phyloP scores from a whole-genome alignment of 768 basidiomycete genomes.

The Sistotremastrum niveocremeum region DNA sequence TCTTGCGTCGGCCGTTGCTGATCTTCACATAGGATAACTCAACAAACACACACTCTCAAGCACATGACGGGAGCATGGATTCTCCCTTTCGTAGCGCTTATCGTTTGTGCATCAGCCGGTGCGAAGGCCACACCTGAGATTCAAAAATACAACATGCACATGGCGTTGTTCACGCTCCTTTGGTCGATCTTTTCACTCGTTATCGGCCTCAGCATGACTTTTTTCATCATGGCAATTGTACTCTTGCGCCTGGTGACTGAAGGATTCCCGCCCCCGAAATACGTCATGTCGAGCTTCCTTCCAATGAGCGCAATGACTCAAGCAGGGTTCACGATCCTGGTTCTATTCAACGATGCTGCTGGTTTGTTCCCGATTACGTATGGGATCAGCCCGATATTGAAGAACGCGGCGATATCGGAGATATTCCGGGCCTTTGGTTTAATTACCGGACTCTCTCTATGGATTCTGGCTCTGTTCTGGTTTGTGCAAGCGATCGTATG shows the following conservation, averaged over 20 bases:
- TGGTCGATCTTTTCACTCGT: constrained; percentile 13
- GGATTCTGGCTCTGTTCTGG: too few species aligned
- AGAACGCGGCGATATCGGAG: too few species aligned
- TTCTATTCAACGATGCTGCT: background rate
- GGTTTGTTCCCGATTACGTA: too few species aligned
- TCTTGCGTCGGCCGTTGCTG: background rate
- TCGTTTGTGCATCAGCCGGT: constrained; percentile 22
- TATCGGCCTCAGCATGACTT: constrained; percentile 15
- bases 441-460: too few species aligned
- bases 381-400: too few species aligned
- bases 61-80: constrained; percentile 16
- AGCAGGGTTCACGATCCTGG: constrained; percentile 11
- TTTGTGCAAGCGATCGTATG: too few species aligned
- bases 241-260: constrained; percentile 12
- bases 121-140: constrained; percentile 13
- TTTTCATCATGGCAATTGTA: constrained; percentile 18
- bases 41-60: constrained; percentile 14
- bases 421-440: too few species aligned
- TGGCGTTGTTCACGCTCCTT: constrained; percentile 17
- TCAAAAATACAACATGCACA: constrained; percentile 6
- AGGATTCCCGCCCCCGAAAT: constrained; percentile 4
- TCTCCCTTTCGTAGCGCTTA: constrained; percentile 20
- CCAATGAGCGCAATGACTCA: constrained; percentile 26
- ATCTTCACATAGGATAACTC: constrained; percentile 12
- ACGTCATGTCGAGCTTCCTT: constrained; percentile 16